phyloP scores from a whole-genome alignment of 1,284 basidiomycete genomes.

The Ceratobasidium papillatum region DNA sequence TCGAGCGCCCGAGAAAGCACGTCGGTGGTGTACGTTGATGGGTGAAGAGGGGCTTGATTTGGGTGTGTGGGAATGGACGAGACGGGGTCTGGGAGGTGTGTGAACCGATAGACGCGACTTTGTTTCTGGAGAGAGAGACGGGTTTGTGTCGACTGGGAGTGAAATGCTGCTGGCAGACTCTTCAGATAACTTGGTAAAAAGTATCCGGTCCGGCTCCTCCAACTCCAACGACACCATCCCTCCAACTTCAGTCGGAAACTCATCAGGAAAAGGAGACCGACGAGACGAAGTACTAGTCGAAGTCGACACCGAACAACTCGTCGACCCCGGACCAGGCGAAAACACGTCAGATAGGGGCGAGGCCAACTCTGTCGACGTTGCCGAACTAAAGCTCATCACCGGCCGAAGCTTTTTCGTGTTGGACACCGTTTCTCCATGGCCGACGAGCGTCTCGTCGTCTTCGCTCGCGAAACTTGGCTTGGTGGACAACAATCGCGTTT shows the following conservation, averaged over 20 bases:
- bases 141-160: neutral
- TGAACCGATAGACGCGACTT: neutral
- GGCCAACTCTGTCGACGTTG: slow-evolving; percentile 22
- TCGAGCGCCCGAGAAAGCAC: slow-evolving; percentile 23
- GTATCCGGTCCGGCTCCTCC: slow-evolving; percentile 3
- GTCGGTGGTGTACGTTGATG: neutral
- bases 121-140: neutral
- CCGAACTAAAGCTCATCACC: slow-evolving; percentile 24
- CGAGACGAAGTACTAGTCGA: neutral
- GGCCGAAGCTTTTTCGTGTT: slow-evolving; percentile 7
- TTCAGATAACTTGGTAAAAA: neutral
- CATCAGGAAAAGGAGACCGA: slow-evolving; percentile 3
- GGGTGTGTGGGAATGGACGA: neutral
- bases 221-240: slow-evolving; percentile 13
- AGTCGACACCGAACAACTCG: slow-evolving; percentile 23
- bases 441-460: slow-evolving; percentile 34
- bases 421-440: neutral
- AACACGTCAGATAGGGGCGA: slow-evolving; percentile 29
- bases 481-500: neutral
- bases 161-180: neutral
- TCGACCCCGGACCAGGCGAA: slow-evolving; percentile 14
- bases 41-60: neutral
- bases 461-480: slow-evolving; percentile 22
- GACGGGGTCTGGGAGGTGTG: neutral
- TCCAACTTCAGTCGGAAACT: slow-evolving; percentile 32